Evolutionary conservation across 805 yeast genomes (phyloP).

Genomic region (Suhomyces tanzawaensis): DNA sequence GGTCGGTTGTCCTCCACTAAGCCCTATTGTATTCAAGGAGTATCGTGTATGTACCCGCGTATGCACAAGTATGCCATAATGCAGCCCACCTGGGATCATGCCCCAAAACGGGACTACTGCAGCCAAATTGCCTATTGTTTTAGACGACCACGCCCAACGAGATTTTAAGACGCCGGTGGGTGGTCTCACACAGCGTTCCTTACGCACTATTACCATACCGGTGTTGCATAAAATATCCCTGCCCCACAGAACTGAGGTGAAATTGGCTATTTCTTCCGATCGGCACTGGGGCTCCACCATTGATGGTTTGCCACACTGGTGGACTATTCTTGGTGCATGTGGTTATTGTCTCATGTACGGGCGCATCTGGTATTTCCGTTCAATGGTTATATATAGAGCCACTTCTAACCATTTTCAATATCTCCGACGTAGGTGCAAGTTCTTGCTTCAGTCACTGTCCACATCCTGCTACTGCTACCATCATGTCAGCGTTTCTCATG

Average conservation of each 20-base stretch:
- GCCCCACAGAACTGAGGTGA: background rate
- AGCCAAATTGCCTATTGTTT: no score
- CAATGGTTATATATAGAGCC: background rate
- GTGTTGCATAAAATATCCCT: background rate
- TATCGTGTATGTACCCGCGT: background rate
- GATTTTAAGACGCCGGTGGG: no score
- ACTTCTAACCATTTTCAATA: background rate
- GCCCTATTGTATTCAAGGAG: background rate
- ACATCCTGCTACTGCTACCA: background rate
- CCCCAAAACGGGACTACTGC: no score
- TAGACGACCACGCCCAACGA: no score
- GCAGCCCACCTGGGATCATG: no score
- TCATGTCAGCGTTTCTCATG: conserved; percentile 12
- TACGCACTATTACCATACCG: no score
- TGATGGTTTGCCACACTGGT: background rate
- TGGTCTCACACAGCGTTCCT: no score
- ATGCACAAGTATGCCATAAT: no score
- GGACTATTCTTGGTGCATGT: background rate
- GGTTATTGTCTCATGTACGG: background rate
- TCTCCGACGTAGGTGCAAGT: background rate
- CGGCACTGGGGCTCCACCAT: no score
- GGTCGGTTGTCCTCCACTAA: background rate
- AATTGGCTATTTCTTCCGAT: no score
- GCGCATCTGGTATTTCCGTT: background rate
- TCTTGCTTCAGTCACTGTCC: no score